A percentile compares a stretch with the other conserved stretches of the same genome.
Conservation (phyloP, 495 filamentous ascomycete genomes). For the Annulohypoxylon maeteangense region DNA sequence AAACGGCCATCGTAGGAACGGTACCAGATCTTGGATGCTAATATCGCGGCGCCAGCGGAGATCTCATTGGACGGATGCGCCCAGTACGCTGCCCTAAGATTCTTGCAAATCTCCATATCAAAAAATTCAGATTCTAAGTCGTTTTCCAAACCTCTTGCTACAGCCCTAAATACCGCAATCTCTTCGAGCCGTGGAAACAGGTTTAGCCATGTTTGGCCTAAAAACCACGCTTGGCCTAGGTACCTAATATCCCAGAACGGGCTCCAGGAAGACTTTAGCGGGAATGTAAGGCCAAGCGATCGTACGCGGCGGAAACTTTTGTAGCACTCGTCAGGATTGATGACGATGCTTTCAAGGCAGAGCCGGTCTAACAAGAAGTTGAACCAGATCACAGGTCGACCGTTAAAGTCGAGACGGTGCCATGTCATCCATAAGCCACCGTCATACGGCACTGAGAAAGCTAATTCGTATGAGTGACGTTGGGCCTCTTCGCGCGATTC, state of each 20-base stretch:
- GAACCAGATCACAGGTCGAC: not conserved
- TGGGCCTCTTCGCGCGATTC: conserved; percentile 6
- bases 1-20: not conserved
- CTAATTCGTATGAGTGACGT: not conserved
- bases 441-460: not conserved
- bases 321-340: not conserved
- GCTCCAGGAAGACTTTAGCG: not conserved
- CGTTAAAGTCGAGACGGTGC: not conserved
- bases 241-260: not conserved
- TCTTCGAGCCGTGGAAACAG: not conserved
- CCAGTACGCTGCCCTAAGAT: too few species aligned
- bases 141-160: not conserved
- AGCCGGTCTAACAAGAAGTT: not conserved
- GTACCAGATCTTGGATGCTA: not conserved
- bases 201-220: not conserved
- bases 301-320: not conserved
- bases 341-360: not conserved
- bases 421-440: not conserved
- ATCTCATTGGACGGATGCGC: too few species aligned
- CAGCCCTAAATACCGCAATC: not conserved
- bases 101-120: not conserved
- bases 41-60: too few species aligned
- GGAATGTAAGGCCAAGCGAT: not conserved
- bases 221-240: too few species aligned
- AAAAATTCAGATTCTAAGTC: not conserved